Base-by-base conservation (phyloP, 208 protist species). In the Crithidia acanthocephali region DNA sequence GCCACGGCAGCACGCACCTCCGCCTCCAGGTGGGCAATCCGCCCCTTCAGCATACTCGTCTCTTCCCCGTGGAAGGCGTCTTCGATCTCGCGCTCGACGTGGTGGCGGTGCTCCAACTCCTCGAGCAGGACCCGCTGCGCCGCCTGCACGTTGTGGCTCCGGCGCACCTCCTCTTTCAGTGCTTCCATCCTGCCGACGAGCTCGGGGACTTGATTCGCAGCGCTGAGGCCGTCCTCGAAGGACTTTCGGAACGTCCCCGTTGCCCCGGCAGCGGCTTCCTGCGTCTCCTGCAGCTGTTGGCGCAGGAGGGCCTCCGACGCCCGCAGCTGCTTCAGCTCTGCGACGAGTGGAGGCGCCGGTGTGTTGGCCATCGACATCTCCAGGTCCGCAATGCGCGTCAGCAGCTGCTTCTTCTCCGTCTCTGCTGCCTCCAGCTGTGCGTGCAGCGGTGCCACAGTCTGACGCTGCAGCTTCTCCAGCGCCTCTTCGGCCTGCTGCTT, bases 311-410 rank as follows among this genome's bases (percentile, higher is more conserved):
- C 70, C 48, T 95, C 85, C 0, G 82, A 79, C 30, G 76, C 66
- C 16, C 86, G 80, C 33, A 95, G 80, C 61, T 81, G 80, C 42
- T 74, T 74, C 28, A 95, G 53, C 74, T 95, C 90, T 11, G 68
- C 70, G 51, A 91, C 74, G 9, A 90, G 68, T 20, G 90, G 73
- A 45, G 75, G 78, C 2, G 83, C 60, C 9, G 77, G 68, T n/a
- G 68, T 60, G 45, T 61, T 66, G 42, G 70, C 56, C 53, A 83
- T 63, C 18, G 72, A 70, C 61, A 79, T 76, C 58, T 82, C 80
- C 25, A 83, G 58, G 35, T 86, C 80, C 40, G 72, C 61, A 23
- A 92, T 70, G 25, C 77, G 83, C 0, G 22, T 50, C 55, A 60
- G 61, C 28, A 95, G 65, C 45, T 25, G 63, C 28, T 68, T 55